Percentiles rank a stretch among this genome's conserved stretches.
Conservation (phyloP, 257 asterid genomes). For the Nemophila menziesii region DNA sequence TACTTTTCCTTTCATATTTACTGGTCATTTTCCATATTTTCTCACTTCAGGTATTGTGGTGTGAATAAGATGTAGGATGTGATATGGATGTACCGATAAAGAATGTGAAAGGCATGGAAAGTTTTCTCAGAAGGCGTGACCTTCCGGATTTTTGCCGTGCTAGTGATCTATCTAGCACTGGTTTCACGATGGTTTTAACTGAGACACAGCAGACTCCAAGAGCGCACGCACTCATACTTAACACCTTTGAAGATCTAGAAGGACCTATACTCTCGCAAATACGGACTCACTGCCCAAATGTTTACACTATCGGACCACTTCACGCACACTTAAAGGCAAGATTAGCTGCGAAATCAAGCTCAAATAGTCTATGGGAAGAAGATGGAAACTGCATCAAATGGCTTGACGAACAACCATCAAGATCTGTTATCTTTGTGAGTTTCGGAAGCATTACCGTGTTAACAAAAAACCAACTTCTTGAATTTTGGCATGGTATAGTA, state of each 20-base stretch:
- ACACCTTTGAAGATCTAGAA: slow-evolving; percentile 28
- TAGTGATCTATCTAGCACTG: slow-evolving; percentile 11
- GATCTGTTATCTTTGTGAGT: slow-evolving; percentile 24
- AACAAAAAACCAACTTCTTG: slow-evolving; percentile 12
- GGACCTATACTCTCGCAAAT: slow-evolving; percentile 17
- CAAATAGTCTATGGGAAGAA: slow-evolving; percentile 10
- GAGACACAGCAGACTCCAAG: slow-evolving; percentile 28
- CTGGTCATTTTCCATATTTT: slow-evolving; percentile 1
- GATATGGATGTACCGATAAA: slow-evolving; percentile 34
- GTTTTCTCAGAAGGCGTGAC: slow-evolving; percentile 50
- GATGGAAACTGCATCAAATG: slow-evolving; percentile 19
- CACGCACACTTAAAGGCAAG: slow-evolving; percentile 14
- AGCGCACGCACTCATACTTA: slow-evolving; percentile 35
- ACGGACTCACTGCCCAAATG: slow-evolving; percentile 8
- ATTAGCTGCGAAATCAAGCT: slow-evolving; percentile 4
- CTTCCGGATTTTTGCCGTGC: slow-evolving; percentile 43
- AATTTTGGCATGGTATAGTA: slow-evolving; percentile 25
- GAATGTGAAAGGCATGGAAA: slow-evolving; percentile 58
- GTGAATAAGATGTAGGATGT: slow-evolving; percentile 18
- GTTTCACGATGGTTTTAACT: slow-evolving; percentile 14
- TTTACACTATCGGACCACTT: slow-evolving; percentile 26
- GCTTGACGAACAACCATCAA: slow-evolving; percentile 17
- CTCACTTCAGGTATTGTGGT: neutral
- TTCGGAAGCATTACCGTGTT: slow-evolving; percentile 19
- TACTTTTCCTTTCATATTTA: neutral